Evolutionary conservation across 768 basidiomycete genomes (phyloP).

Genomic region (Tricholomella constricta): DNA sequence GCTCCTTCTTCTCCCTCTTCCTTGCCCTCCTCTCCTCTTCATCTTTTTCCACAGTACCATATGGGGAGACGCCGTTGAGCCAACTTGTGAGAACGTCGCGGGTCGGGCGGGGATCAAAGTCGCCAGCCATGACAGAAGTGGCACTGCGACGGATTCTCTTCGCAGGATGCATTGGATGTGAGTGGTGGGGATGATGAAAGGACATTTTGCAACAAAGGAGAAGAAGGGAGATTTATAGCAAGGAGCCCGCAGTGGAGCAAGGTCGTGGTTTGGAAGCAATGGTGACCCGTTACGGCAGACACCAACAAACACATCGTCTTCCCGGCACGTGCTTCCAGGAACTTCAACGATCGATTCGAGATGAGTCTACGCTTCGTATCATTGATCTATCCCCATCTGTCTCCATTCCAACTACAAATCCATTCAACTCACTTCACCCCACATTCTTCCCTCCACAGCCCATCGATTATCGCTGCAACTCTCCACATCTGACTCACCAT

Average conservation of each 20-base stretch:
- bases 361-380: slow-evolving; percentile 29
- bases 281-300: slow-evolving; percentile 52
- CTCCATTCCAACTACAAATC: slow-evolving; percentile 18
- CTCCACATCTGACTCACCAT: slow-evolving; percentile 1
- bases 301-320: slow-evolving; percentile 51
- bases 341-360: slow-evolving; percentile 39
- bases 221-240: slow-evolving; percentile 34
- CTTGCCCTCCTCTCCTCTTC: slow-evolving; percentile 56
- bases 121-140: slow-evolving; percentile 74
- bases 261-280: slow-evolving; percentile 54
- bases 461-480: slow-evolving; percentile 6
- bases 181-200: slow-evolving; percentile 29
- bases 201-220: slow-evolving; percentile 31
- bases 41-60: slow-evolving; percentile 62
- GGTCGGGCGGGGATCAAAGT: slow-evolving; percentile 65
- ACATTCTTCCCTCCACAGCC: background rate
- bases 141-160: slow-evolving; percentile 63
- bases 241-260: slow-evolving; percentile 46
- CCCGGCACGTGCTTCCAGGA: slow-evolving; percentile 50
- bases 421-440: slow-evolving; percentile 6
- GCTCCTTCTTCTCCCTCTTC: slow-evolving; percentile 56
- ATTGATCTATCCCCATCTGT: slow-evolving; percentile 43
- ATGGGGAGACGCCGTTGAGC: slow-evolving; percentile 72
- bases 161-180: slow-evolving; percentile 31
- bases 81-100: slow-evolving; percentile 81